phyloP scores from a whole-genome alignment of 495 filamentous ascomycete species.

The Parathielavia hyrcaniae region DNA sequence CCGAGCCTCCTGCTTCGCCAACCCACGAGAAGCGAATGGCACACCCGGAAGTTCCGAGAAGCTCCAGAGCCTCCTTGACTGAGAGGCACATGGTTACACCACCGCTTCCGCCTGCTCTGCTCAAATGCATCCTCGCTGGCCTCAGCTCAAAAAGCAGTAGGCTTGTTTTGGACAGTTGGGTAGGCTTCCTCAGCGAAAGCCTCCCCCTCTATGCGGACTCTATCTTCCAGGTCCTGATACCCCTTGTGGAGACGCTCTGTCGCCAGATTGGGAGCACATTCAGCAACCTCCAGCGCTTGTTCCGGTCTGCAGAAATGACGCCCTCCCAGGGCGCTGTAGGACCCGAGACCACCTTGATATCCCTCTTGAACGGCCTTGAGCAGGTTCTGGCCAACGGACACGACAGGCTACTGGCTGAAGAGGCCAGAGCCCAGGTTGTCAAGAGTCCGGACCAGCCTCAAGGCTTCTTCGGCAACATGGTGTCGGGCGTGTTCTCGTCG shows the following conservation, averaged over 20 bases:
- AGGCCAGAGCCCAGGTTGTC: constrained; percentile 56
- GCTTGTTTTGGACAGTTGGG: constrained; percentile 82
- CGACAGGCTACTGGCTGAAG: constrained; percentile 70
- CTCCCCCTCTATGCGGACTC: constrained; percentile 73
- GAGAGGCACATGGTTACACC: constrained; percentile 33
- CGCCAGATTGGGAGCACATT: constrained; percentile 66
- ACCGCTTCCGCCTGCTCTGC: constrained; percentile 64
- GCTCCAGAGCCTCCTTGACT: constrained; percentile 22
- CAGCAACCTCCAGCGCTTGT: constrained; percentile 51
- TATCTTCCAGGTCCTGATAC: constrained; percentile 85
- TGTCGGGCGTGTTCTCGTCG: constrained; percentile 80
- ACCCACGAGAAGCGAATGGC: constrained; percentile 38
- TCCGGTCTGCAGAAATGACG: constrained; percentile 38
- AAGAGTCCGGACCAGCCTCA: constrained; percentile 82
- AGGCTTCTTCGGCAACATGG: constrained; percentile 95
- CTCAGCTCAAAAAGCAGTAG: constrained; percentile 70
- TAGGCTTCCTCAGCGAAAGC: constrained; percentile 75
- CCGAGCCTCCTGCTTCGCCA: constrained; percentile 41
- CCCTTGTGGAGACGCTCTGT: constrained; percentile 84
- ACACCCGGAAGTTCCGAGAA: constrained; percentile 28
- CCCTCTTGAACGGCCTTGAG: constrained; percentile 81
- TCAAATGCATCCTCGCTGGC: constrained; percentile 77
- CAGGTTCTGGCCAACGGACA: constrained; percentile 83
- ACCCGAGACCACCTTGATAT: constrained; percentile 65
- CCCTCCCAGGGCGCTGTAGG: constrained; percentile 30